phyloP scores from a whole-genome alignment of 2,329 filamentous ascomycete genomes.

The Blastomyces silverae region DNA sequence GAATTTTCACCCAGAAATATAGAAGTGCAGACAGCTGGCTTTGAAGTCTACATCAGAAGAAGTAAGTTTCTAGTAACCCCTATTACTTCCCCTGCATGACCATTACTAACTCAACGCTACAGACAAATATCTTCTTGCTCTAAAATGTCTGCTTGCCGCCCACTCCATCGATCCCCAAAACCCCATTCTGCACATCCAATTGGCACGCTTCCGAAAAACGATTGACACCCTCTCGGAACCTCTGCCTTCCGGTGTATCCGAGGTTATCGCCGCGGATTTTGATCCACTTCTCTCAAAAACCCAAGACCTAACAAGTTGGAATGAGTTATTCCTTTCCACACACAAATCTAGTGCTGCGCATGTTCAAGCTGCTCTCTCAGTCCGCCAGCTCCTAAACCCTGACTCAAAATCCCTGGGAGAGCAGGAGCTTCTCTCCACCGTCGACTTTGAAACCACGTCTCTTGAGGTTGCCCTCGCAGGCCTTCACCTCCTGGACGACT shows the following conservation, averaged over 20 bases:
- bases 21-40: constrained; percentile 75
- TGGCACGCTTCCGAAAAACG: constrained; percentile 60
- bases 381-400: constrained; percentile 52
- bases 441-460: constrained; percentile 48
- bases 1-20: constrained; percentile 75
- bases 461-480: constrained; percentile 53
- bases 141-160: constrained; percentile 75
- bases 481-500: constrained; percentile 46
- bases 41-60: constrained; percentile 79
- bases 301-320: constrained; percentile 55
- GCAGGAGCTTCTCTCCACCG: constrained; percentile 54
- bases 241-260: constrained; percentile 58
- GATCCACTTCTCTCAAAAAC: constrained; percentile 52
- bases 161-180: constrained; percentile 61
- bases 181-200: constrained; percentile 68
- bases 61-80: constrained; percentile 50
- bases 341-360: constrained; percentile 58
- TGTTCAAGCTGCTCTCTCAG: constrained; percentile 57
- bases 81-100: constrained; percentile 15
- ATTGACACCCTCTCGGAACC: constrained; percentile 52
- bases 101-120: constrained; percentile 25
- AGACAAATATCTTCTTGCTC: constrained; percentile 83
- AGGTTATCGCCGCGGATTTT: constrained; percentile 65
- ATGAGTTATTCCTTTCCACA: constrained; percentile 57
- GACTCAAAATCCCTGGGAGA: constrained; percentile 53